A percentile compares a stretch with the other conserved stretches of the same genome.
These are phyloP conservation scores for Trametes polyzona DNA, from an alignment of 1,284 basidiomycete species.

Conservation along the genomic window DNA sequence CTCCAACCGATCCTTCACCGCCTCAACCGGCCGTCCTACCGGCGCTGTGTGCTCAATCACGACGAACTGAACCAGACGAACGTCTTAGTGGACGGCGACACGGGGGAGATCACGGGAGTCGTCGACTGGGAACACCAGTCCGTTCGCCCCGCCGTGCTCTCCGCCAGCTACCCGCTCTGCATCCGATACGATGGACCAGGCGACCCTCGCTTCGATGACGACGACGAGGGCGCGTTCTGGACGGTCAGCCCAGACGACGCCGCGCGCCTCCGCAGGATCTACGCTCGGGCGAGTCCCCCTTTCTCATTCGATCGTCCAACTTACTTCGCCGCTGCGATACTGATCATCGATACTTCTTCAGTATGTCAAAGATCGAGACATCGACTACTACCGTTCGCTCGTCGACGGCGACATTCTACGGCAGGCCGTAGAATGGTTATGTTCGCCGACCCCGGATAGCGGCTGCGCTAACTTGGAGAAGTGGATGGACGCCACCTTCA, in stretches of 20 bases:
- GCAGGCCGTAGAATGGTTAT: constrained; percentile 10
- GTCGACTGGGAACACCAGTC: constrained; percentile 21
- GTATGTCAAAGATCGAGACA: background rate
- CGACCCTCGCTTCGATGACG: background rate
- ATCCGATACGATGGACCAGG: background rate
- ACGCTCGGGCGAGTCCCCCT: background rate
- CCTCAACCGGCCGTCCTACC: background rate
- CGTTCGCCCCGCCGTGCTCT: constrained; percentile 2
- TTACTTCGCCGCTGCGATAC: background rate
- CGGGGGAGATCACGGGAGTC: constrained; percentile 6
- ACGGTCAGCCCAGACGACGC: background rate
- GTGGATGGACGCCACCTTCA: too few relatives aligned
- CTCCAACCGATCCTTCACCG: background rate
- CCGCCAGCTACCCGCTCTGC: background rate
- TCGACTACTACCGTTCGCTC: constrained; percentile 10
- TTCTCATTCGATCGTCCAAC: too few relatives aligned
- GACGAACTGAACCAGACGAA: constrained; percentile 11
- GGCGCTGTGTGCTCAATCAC: constrained; percentile 11
- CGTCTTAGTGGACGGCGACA: constrained; percentile 1
- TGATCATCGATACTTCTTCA: background rate
- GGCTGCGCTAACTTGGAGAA: background rate
- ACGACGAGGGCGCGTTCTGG: constrained; percentile 8
- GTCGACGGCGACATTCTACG: constrained; percentile 6
- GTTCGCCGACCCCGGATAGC: background rate
- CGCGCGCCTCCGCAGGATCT: background rate